Base-by-base conservation (phyloP, 2,329 filamentous ascomycete genomes). In the Aaosphaeria pasadenensis region DNA sequence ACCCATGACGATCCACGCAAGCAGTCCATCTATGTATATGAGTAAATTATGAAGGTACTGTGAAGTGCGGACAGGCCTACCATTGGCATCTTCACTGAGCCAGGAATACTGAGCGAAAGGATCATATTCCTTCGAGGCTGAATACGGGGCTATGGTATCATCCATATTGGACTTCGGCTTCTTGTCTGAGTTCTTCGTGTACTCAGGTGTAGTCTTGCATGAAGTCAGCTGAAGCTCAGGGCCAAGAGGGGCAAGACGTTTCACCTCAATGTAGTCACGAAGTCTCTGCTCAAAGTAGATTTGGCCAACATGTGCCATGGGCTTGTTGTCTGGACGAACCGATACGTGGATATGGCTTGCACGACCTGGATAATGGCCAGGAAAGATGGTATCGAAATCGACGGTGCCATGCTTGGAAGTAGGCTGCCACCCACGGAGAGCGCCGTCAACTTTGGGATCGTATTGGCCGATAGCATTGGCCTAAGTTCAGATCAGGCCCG, bases 371-470 rank as follows among this genome's bases (percentile, higher is more conserved):
- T 67, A 66, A 43, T 76, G 73, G 11, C 74, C 74, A 0, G 74
- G 74, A 57, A 77, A 74, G 38, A 73, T 70, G 17, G 74, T 79
- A 31, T 77, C 71, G 54, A 79, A 79, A 33, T 60, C 63, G 5
- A 72, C 74, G 5, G 79, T 72, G 32, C 77, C 77, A 31, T 80
- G 75, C 0, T 58, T 46, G 48, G 78, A 70, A 1, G 74, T 74
- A 2, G 64, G 60, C 54, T 78, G 74, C 30, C 78, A 71, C 35
- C 77, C 77, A 4, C 77, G 74, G 7, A 79, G 69, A 24, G 24
- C 9, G 11, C 24, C 39, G 11, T 9, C 24, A 17, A 13, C 24
- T 40, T 40, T 40, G 11, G 39, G 11, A 24, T 28, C 24, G 24
- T 40, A 40, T 7, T 28, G 9, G 7, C 39, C 39, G 11, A 11